These are phyloP conservation scores for Lasiosphaeria ovina DNA, from an alignment of 495 filamentous ascomycete species.

Conservation along the genomic window DNA sequence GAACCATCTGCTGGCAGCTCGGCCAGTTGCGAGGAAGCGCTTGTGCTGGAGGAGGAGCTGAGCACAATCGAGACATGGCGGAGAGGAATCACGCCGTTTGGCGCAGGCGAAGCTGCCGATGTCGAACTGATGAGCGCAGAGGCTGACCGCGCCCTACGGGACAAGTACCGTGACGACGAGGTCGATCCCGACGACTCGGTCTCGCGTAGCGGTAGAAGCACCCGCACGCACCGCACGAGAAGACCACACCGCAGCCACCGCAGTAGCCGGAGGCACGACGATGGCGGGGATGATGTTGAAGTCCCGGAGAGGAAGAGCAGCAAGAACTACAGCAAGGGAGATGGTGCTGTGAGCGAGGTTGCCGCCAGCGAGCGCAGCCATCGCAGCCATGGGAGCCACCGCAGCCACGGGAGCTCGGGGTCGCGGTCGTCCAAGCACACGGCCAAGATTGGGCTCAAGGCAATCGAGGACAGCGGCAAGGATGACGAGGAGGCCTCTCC, in stretches of 20 bases:
- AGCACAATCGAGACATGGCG: slow-evolving; percentile 78
- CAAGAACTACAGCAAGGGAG: slow-evolving; percentile 21
- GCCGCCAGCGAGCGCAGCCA: slow-evolving; percentile 33
- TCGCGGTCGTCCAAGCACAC: slow-evolving; percentile 28
- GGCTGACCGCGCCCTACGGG: slow-evolving; percentile 58
- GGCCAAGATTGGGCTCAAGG: slow-evolving; percentile 29
- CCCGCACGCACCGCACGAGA: slow-evolving; percentile 10
- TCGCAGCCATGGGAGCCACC: slow-evolving; percentile 11
- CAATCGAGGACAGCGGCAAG: slow-evolving; percentile 32
- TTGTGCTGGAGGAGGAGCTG: slow-evolving; percentile 52
- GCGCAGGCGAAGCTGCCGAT: slow-evolving; percentile 73
- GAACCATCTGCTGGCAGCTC: slow-evolving; percentile 4
- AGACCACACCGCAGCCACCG: slow-evolving; percentile 27
- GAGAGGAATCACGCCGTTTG: slow-evolving; percentile 61
- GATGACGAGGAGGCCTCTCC: slow-evolving; percentile 32
- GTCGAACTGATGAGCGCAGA: slow-evolving; percentile 82
- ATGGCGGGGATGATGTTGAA: slow-evolving; percentile 18
- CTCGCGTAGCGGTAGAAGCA: slow-evolving; percentile 17
- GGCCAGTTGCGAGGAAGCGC: slow-evolving; percentile 44
- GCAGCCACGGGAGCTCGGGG: slow-evolving; percentile 8
- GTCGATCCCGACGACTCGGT: slow-evolving; percentile 32
- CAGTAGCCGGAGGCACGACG: slow-evolving; percentile 26
- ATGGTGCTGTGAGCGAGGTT: slow-evolving; percentile 15
- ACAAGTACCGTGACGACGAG: slow-evolving; percentile 28
- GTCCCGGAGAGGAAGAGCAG: slow-evolving; percentile 33